phyloP scores from a whole-genome alignment of 2,329 filamentous ascomycete genomes.

The Pseudogymnoascus sp. region DNA sequence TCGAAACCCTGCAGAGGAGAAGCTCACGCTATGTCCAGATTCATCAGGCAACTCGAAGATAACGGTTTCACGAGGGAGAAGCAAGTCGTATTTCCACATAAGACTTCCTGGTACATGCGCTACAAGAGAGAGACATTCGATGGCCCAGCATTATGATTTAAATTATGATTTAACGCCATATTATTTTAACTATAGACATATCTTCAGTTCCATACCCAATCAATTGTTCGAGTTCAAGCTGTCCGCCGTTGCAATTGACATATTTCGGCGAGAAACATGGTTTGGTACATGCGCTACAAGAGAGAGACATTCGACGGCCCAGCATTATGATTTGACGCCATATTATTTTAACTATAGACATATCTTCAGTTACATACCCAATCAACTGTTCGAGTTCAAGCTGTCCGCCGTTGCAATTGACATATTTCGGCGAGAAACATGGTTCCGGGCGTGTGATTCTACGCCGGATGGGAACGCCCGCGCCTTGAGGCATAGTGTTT shows the following conservation, averaged over 20 bases:
- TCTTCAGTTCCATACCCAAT: background rate
- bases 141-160: conserved; percentile 50
- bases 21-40: conserved; percentile 42
- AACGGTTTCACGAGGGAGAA: conserved; percentile 79
- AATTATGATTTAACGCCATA: conserved; percentile 15
- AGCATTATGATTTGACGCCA: conserved; percentile 25
- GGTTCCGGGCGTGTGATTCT: background rate
- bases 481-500: background rate
- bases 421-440: background rate
- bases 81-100: conserved; percentile 82
- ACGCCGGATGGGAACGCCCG: no score
- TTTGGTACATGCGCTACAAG: no score
- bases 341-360: background rate
- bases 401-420: background rate
- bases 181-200: background rate
- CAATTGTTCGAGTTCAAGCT: background rate
- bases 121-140: conserved; percentile 74
- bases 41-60: conserved; percentile 59
- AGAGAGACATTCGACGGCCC: conserved; percentile 75
- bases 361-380: background rate
- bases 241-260: background rate
- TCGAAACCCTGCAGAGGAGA: background rate
- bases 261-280: background rate
- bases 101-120: conserved; percentile 80
- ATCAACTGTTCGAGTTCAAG: background rate